These are phyloP conservation scores for Ganoderma lingzhi DNA, from an alignment of 1,284 basidiomycete species.

Conservation along the genomic window DNA sequence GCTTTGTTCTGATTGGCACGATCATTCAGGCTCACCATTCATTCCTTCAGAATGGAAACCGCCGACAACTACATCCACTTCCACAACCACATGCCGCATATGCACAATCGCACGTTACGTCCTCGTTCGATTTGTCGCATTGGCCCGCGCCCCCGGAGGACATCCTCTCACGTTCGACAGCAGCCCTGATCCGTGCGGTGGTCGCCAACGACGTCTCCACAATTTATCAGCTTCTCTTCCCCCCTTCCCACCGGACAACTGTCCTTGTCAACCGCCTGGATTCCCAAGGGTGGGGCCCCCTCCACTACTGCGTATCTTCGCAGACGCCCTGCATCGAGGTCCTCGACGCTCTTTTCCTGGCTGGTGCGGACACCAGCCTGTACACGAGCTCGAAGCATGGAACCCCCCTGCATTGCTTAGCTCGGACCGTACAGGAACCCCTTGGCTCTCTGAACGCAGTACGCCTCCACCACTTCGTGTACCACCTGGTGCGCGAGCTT, in stretches of 20 bases:
- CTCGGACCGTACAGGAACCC: conserved; percentile 54
- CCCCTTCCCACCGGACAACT: conserved; percentile 28
- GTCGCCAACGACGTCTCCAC: conserved; percentile 28
- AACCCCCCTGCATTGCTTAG: conserved; percentile 76
- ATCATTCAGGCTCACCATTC: conserved; percentile 9
- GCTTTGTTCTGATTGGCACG: neutral
- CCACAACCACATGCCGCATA: conserved; percentile 31
- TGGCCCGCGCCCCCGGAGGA: conserved; percentile 24
- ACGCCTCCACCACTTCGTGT: conserved; percentile 61
- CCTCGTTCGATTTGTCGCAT: conserved; percentile 20
- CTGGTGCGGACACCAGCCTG: conserved; percentile 74
- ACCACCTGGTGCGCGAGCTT: conserved; percentile 73
- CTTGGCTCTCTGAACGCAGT: conserved; percentile 46
- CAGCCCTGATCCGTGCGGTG: conserved; percentile 27
- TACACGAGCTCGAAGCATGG: conserved; percentile 72
- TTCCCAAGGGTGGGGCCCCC: conserved; percentile 69
- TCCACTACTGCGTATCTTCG: conserved; percentile 71
- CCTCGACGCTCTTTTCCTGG: conserved; percentile 73
- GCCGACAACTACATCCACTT: conserved; percentile 32
- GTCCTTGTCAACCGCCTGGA: conserved; percentile 64
- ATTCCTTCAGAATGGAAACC: conserved; percentile 34
- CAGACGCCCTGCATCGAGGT: conserved; percentile 63
- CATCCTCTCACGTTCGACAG: conserved; percentile 40
- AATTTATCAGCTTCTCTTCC: conserved; percentile 43
- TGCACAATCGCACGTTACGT: conserved; percentile 23